Evolutionary conservation across 768 basidiomycete genomes (phyloP).

Genomic region (Tremella fuciformis): DNA sequence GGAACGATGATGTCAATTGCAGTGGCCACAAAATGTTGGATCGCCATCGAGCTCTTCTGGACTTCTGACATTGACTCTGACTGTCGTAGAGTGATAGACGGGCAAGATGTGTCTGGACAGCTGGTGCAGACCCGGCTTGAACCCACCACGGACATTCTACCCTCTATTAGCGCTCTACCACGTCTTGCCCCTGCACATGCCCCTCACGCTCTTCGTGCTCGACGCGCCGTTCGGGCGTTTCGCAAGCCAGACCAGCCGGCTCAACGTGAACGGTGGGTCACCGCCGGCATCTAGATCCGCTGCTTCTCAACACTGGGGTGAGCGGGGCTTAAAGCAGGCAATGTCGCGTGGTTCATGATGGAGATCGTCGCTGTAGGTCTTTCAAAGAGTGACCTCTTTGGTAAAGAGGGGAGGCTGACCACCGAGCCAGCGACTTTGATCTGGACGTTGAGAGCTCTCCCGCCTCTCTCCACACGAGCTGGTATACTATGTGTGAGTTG

Average conservation of each 20-base stretch:
- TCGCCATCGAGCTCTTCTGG: too few species aligned
- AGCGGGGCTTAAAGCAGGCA: conserved; percentile 26
- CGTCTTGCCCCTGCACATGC: conserved; percentile 46
- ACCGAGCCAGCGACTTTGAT: background rate
- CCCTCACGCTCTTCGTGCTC: conserved; percentile 56
- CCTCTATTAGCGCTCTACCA: conserved; percentile 37
- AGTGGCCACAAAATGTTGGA: too few species aligned
- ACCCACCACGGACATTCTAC: conserved; percentile 29
- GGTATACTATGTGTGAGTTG: background rate
- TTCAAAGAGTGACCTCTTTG: background rate
- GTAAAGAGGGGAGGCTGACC: background rate
- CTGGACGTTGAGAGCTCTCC: background rate
- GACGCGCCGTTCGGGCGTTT: conserved; percentile 83
- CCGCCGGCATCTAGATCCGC: background rate
- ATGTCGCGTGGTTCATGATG: conserved; percentile 47
- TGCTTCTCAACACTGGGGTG: background rate
- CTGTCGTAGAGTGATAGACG: too few species aligned
- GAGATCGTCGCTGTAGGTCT: conserved; percentile 46
- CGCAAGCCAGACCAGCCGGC: conserved; percentile 54
- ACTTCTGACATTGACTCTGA: too few species aligned
- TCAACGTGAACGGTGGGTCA: conserved; percentile 62
- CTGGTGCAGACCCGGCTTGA: too few species aligned
- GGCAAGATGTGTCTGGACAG: too few species aligned
- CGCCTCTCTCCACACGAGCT: background rate
- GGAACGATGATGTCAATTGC: too few species aligned